A percentile compares a stretch with the other conserved stretches of the same genome.
phyloP scores from a whole-genome alignment of 176 grass and related monocot species.

The Rhipidocladum racemiflorum region DNA sequence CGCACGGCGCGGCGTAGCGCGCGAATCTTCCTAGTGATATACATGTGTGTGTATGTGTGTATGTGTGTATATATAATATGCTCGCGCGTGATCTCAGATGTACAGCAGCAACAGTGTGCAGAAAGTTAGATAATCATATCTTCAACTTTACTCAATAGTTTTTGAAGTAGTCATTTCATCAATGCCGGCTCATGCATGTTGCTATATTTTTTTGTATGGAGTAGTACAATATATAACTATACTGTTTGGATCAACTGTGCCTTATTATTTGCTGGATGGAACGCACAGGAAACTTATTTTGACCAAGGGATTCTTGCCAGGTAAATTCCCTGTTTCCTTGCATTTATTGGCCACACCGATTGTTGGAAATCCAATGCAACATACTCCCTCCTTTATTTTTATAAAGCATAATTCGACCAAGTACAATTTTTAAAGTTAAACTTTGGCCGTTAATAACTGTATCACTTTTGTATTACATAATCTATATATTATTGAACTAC shows the following conservation, averaged over 20 bases:
- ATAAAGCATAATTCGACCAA: too few species aligned
- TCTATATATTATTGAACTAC: too few species aligned
- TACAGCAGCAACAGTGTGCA: neutral
- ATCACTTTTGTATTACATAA: too few species aligned
- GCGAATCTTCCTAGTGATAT: too few species aligned
- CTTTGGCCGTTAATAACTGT: too few species aligned
- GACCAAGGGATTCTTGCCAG: neutral
- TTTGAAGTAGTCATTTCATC: neutral
- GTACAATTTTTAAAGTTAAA: too few species aligned
- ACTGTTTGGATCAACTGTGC: neutral
- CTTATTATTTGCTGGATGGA: neutral
- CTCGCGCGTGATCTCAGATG: neutral
- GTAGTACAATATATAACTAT: neutral
- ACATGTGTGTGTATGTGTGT: too few species aligned
- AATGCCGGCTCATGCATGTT: neutral
- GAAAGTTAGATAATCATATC: neutral
- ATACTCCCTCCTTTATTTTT: too few species aligned
- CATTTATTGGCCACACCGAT: slow-evolving; percentile 3
- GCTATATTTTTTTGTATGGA: neutral
- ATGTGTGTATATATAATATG: too few species aligned
- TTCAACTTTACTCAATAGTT: neutral
- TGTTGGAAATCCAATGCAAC: slow-evolving; percentile 13
- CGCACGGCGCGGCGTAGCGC: too few species aligned
- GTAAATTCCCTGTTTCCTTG: neutral
- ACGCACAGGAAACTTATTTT: neutral